These are phyloP conservation scores for Kwoniella bestiolae DNA, from an alignment of 768 basidiomycete species.

Conservation along the genomic window DNA sequence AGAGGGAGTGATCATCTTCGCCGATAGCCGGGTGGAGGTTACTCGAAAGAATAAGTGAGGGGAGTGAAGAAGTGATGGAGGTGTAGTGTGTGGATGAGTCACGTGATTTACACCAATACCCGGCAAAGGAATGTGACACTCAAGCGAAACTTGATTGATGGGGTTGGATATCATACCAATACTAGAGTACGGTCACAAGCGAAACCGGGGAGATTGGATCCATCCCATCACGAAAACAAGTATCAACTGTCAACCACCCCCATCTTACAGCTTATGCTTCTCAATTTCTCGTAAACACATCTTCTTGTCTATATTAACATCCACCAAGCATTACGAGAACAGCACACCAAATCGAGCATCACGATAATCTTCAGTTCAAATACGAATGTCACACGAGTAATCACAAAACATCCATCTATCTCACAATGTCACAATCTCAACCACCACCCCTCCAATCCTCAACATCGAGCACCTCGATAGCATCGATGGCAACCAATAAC, in stretches of 20 bases:
- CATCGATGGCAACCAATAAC: not conserved
- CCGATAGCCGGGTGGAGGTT: constrained; percentile 14
- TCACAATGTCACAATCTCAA: constrained; percentile 2
- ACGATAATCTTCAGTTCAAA: too few relatives aligned
- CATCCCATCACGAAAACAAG: not conserved
- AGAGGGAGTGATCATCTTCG: not conserved
- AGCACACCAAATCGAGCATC: too few relatives aligned
- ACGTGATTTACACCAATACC: not conserved
- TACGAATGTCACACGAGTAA: too few relatives aligned
- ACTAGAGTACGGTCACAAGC: not conserved
- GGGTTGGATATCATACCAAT: constrained; percentile 5
- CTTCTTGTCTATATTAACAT: not conserved
- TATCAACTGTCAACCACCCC: not conserved
- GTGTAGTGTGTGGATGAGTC: not conserved
- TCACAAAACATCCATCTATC: too few relatives aligned
- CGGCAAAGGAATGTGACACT: not conserved
- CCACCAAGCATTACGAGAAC: not conserved
- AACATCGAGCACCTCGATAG: not conserved
- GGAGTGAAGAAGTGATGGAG: too few relatives aligned
- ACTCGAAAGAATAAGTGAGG: not conserved
- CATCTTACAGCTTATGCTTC: not conserved
- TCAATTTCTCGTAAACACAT: not conserved
- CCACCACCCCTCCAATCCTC: constrained; percentile 5
- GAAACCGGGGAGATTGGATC: not conserved
- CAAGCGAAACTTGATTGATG: not conserved